Percentiles rank a stretch among this genome's conserved stretches.
Conservation (phyloP, 1,284 basidiomycete species). For the Trametes pubescens region DNA sequence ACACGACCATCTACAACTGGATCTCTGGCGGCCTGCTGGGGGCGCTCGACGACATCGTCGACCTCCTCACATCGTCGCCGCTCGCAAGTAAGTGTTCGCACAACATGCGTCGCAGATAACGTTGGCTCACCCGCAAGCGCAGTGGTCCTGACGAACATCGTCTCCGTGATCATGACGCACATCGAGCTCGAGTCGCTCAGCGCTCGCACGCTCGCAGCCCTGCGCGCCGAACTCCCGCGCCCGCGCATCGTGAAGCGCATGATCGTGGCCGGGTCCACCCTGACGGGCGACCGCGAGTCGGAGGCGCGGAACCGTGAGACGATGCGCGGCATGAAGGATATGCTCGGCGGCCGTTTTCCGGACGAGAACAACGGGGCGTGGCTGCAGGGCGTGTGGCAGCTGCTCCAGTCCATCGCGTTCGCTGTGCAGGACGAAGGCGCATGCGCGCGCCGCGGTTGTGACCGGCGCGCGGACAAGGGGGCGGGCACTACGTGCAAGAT, state of each 20-base stretch:
- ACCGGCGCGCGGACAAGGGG: neutral
- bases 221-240: neutral
- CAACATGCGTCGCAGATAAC: neutral
- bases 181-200: neutral
- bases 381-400: constrained; percentile 6
- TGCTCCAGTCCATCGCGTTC: neutral
- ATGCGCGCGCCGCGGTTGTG: neutral
- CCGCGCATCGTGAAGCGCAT: constrained; percentile 2
- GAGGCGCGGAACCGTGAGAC: neutral
- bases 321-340: neutral
- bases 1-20: constrained; percentile 5
- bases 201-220: neutral
- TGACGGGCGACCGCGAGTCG: neutral
- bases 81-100: neutral
- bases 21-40: constrained; percentile 1
- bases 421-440: neutral
- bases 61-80: neutral
- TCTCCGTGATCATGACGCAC: neutral
- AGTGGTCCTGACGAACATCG: neutral
- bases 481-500: neutral
- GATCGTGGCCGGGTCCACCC: neutral
- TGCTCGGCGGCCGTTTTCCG: neutral
- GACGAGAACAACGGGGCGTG: constrained; percentile 1
- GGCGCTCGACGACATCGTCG: neutral
- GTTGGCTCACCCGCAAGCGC: neutral